phyloP scores from a whole-genome alignment of 805 yeast species.

The Nakazawaea wyomingensis region DNA sequence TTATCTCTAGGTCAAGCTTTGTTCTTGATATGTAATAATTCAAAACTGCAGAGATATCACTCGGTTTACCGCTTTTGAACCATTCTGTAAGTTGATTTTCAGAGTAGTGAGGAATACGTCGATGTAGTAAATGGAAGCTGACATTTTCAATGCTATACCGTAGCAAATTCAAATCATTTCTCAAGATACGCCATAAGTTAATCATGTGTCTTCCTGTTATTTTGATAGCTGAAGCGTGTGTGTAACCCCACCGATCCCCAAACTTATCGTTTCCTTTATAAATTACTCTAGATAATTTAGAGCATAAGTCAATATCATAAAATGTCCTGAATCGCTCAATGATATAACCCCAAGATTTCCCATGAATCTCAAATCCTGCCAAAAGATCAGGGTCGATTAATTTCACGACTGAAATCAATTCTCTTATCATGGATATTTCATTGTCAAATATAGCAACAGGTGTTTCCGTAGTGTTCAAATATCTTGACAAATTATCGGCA shows the following conservation, averaged over 20 bases:
- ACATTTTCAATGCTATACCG: conserved; percentile 77
- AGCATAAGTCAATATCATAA: conserved; percentile 48
- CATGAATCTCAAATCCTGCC: conserved; percentile 78
- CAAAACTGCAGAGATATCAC: conserved; percentile 30
- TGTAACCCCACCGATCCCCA: conserved; percentile 75
- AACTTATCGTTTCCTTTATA: conserved; percentile 43
- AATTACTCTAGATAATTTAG: conserved; percentile 56
- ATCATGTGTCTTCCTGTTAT: conserved; percentile 80
- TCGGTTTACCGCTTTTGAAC: conserved; percentile 26
- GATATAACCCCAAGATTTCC: conserved; percentile 85
- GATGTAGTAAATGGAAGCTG: conserved; percentile 60
- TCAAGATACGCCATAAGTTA: conserved; percentile 77
- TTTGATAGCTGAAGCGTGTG: conserved; percentile 64
- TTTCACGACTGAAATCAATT: conserved; percentile 50
- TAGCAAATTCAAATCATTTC: conserved; percentile 56
- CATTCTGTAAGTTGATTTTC: conserved; percentile 42
- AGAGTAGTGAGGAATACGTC: conserved; percentile 59
- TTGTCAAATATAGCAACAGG: conserved; percentile 36
- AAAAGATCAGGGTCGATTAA: conserved; percentile 81
- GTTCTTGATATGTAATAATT: conserved; percentile 43
- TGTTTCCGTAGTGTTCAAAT: conserved; percentile 16
- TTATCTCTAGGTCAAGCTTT: conserved; percentile 38
- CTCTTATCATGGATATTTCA: conserved; percentile 58
- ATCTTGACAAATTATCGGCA: conserved; percentile 10
- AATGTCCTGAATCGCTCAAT: conserved; percentile 52